phyloP scores from a whole-genome alignment of 257 asterid species.

The Scutellaria minor region DNA sequence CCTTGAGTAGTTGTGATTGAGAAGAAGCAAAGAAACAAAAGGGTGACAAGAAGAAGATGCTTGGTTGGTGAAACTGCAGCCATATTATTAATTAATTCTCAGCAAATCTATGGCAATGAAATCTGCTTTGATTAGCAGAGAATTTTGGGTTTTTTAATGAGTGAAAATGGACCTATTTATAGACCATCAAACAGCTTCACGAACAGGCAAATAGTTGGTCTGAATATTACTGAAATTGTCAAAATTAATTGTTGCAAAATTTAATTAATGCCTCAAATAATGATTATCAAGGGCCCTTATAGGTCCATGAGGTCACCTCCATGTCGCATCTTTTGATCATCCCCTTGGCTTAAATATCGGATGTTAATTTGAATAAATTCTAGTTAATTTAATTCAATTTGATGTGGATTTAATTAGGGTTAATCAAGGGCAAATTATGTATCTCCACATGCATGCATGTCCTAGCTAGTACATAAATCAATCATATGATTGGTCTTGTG shows the following conservation, averaged over 20 bases:
- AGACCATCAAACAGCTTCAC: too few species aligned
- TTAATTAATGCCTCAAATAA: neutral
- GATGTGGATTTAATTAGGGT: too few species aligned
- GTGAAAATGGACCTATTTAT: too few species aligned
- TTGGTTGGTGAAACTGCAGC: conserved; percentile 31
- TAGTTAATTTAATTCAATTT: too few species aligned
- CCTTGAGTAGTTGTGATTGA: conserved; percentile 32
- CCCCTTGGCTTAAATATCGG: too few species aligned
- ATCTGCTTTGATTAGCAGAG: too few species aligned
- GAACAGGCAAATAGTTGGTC: too few species aligned
- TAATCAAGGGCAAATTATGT: too few species aligned
- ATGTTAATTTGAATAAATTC: too few species aligned
- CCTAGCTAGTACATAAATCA: conserved; percentile 19
- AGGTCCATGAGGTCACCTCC: conserved; percentile 34
- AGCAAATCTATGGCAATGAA: neutral
- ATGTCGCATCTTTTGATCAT: conserved; percentile 16
- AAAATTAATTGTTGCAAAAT: neutral
- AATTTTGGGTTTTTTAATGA: too few species aligned
- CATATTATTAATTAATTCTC: conserved; percentile 2
- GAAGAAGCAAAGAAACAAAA: conserved; percentile 40
- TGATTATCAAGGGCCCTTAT: conserved; percentile 25
- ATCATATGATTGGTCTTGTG: conserved; percentile 35
- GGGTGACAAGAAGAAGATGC: conserved; percentile 23
- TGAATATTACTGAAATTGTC: too few species aligned
- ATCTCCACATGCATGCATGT: neutral